Conservation (phyloP, 306 rosid genomes). For the Alnus glutinosa region DNA sequence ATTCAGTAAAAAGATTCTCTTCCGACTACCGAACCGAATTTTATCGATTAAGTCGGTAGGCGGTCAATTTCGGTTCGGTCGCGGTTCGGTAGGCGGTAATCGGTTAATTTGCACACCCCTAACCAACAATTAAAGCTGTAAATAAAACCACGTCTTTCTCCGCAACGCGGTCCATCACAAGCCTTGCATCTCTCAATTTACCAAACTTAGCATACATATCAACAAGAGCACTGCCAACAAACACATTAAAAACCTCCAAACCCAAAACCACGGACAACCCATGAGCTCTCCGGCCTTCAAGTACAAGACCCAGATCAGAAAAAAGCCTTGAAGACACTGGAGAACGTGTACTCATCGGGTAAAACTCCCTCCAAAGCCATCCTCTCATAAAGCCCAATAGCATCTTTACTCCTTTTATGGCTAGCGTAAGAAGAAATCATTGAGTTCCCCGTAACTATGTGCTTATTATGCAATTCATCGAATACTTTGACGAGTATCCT, state of each 20-base stretch:
- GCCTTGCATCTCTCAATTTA: constrained; percentile 48
- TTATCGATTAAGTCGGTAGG: too few relatives aligned
- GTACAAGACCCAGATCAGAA: constrained; percentile 40
- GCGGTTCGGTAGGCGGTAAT: too few relatives aligned
- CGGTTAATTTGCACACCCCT: too few relatives aligned
- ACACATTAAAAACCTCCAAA: constrained; percentile 50
- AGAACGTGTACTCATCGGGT: constrained; percentile 64
- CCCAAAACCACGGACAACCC: constrained; percentile 71
- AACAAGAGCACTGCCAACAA: constrained; percentile 52
- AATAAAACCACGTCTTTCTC: constrained; percentile 65
- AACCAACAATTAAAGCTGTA: constrained; percentile 71
- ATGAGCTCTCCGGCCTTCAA: constrained; percentile 51
- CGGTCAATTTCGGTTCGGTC: too few relatives aligned
- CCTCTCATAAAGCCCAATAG: constrained; percentile 41
- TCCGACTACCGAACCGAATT: too few relatives aligned
- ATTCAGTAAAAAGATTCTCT: too few relatives aligned
- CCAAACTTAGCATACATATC: constrained; percentile 69
- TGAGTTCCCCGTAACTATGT: constrained; percentile 58
- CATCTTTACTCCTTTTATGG: constrained; percentile 43
- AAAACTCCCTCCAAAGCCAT: constrained; percentile 58
- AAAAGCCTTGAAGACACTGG: constrained; percentile 63
- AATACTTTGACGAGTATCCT: constrained; percentile 56
- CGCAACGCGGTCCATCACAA: constrained; percentile 50
- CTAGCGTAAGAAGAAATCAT: constrained; percentile 51
- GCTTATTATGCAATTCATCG: constrained; percentile 54